phyloP scores from a whole-genome alignment of 1,284 basidiomycete genomes.

The Hortiboletus rubellus region DNA sequence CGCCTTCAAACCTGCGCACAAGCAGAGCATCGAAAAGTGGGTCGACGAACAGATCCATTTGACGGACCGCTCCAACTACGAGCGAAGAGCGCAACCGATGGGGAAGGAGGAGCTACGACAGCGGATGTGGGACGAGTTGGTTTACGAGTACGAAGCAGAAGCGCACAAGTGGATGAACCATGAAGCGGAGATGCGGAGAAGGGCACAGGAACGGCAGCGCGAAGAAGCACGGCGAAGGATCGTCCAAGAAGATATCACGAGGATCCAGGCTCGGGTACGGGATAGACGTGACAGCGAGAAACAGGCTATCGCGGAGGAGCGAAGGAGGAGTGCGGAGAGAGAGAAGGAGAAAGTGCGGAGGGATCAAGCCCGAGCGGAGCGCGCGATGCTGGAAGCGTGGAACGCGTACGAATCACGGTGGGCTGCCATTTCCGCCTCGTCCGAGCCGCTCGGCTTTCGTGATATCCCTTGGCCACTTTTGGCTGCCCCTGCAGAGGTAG shows the following conservation, averaged over 20 bases:
- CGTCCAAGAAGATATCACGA: conserved; percentile 48
- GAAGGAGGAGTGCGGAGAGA: conserved; percentile 30
- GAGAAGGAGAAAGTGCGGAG: conserved; percentile 36
- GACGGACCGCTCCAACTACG: conserved; percentile 31
- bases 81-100: conserved; percentile 22
- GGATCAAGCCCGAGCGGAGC: conserved; percentile 42
- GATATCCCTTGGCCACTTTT: conserved; percentile 71
- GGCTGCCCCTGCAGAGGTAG: conserved; percentile 41
- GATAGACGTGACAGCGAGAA: conserved; percentile 48
- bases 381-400: conserved; percentile 53
- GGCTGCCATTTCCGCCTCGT: conserved; percentile 45
- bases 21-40: conserved; percentile 59
- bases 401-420: conserved; percentile 61
- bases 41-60: conserved; percentile 51
- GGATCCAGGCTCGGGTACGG: conserved; percentile 48
- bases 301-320: conserved; percentile 42
- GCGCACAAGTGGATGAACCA: conserved; percentile 53
- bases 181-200: conserved; percentile 45
- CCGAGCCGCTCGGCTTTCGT: conserved; percentile 52
- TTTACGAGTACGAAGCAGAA: conserved; percentile 50
- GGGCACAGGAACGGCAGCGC: conserved; percentile 42
- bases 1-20: conserved; percentile 42
- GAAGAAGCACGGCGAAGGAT: conserved; percentile 44
- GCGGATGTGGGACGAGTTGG: conserved; percentile 50
- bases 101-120: conserved; percentile 35